These are phyloP conservation scores for Erigeron canadensis DNA, from an alignment of 129 eudicot genomes.

Conservation along the genomic window DNA sequence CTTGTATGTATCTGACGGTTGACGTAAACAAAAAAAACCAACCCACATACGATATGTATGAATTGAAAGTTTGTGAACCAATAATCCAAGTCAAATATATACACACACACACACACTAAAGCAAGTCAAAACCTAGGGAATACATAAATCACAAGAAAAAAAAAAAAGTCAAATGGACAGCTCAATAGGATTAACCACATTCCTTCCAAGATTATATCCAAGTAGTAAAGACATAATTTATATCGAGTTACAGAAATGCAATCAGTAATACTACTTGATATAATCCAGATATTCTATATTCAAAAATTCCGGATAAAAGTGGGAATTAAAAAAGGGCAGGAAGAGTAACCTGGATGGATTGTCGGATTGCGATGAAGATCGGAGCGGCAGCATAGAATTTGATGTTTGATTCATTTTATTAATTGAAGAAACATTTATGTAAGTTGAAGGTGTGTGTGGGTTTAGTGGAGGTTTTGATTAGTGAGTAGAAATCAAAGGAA, in stretches of 20 bases:
- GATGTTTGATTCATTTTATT: slow-evolving; percentile 18
- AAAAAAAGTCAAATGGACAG: background rate
- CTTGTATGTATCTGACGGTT: no score
- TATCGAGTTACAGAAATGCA: slow-evolving; percentile 5
- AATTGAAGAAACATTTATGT: no score
- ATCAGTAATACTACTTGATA: slow-evolving; percentile 6
- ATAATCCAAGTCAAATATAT: no score
- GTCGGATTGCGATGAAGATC: background rate
- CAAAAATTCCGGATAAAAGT: slow-evolving; percentile 4
- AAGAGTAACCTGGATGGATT: slow-evolving; percentile 23
- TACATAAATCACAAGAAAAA: no score
- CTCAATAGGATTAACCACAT: slow-evolving; percentile 28
- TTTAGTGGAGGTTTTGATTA: slow-evolving; percentile 27
- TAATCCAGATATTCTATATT: slow-evolving; percentile 21
- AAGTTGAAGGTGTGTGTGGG: no score
- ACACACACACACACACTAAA: no score
- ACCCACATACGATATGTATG: background rate
- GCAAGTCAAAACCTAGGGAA: no score
- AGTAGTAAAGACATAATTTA: background rate
- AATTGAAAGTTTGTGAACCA: no score
- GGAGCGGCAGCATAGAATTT: slow-evolving; percentile 23
- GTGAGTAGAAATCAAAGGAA: no score
- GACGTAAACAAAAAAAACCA: no score
- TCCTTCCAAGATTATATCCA: slow-evolving; percentile 3
- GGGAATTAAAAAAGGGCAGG: no score